These are phyloP conservation scores for Cotoneaster glaucophyllus DNA, from an alignment of 306 rosid species.

Conservation along the genomic window DNA sequence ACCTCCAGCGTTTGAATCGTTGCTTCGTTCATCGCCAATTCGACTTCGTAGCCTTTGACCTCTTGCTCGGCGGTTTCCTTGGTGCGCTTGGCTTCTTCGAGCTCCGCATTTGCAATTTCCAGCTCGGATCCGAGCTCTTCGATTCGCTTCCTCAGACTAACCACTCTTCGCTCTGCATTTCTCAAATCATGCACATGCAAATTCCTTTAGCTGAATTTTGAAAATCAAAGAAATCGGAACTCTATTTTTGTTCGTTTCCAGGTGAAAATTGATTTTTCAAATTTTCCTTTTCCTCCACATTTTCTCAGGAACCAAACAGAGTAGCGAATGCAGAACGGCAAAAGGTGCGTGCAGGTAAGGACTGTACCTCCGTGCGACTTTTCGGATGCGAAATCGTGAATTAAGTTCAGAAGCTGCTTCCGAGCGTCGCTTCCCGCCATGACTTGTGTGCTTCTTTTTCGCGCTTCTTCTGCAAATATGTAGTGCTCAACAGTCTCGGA, in stretches of 20 bases:
- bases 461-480: conserved; percentile 4
- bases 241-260: background rate
- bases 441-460: background rate
- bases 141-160: conserved; percentile 50
- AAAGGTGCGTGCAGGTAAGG: background rate
- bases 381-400: conserved; percentile 72
- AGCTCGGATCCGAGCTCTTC: conserved; percentile 53
- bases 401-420: conserved; percentile 51
- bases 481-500: background rate
- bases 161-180: conserved; percentile 60
- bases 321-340: background rate
- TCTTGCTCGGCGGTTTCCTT: conserved; percentile 73
- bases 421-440: conserved; percentile 73
- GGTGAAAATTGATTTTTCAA: background rate
- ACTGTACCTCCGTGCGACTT: conserved; percentile 69
- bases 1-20: conserved; percentile 66
- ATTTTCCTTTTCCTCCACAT: background rate
- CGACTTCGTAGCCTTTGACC: conserved; percentile 72
- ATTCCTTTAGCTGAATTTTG: background rate
- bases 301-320: conserved; percentile 15
- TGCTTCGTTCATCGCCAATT: conserved; percentile 46
- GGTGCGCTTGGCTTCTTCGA: conserved; percentile 55
- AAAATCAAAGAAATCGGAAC: background rate
- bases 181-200: background rate
- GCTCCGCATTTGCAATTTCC: conserved; percentile 38